Evolutionary conservation across 495 filamentous ascomycete species (phyloP).

Genomic region (Aspergillus kassunensis): DNA sequence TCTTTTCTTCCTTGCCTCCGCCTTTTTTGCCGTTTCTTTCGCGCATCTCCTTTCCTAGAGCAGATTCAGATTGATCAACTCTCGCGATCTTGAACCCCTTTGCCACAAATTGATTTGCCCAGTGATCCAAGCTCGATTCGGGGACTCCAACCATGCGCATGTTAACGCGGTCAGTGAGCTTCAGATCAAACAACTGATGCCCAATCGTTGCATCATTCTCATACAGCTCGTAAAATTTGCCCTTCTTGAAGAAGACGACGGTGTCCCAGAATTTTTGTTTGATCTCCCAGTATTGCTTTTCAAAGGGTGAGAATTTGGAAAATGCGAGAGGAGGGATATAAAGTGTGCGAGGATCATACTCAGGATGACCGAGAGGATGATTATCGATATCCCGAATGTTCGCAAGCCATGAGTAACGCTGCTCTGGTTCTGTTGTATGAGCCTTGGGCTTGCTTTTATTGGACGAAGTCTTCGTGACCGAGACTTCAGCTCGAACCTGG

Average conservation of each 20-base stretch:
- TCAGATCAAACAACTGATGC: slow-evolving; percentile 94
- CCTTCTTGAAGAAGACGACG: slow-evolving; percentile 99
- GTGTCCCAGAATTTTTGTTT: slow-evolving; percentile 98
- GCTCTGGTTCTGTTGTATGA: slow-evolving; percentile 71
- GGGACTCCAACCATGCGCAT: slow-evolving; percentile 98
- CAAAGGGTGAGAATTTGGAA: slow-evolving; percentile 81
- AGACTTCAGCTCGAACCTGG: slow-evolving; percentile 45
- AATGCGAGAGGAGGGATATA: slow-evolving; percentile 79
- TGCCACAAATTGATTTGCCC: slow-evolving; percentile 92
- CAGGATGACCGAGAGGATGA: slow-evolving; percentile 73
- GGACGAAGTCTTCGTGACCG: slow-evolving; percentile 41
- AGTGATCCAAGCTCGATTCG: slow-evolving; percentile 82
- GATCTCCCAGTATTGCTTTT: slow-evolving; percentile 99
- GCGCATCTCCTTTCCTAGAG: slow-evolving; percentile 96
- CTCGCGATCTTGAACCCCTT: slow-evolving; percentile 95
- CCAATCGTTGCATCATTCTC: slow-evolving; percentile 98
- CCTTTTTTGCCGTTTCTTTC: slow-evolving; percentile 62
- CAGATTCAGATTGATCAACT: slow-evolving; percentile 94
- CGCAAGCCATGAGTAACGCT: slow-evolving; percentile 86
- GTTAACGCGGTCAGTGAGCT: slow-evolving; percentile 96
- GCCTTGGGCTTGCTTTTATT: slow-evolving; percentile 67
- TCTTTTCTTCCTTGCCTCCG: slow-evolving; percentile 70
- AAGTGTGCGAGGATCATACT: slow-evolving; percentile 88
- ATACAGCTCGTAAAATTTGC: slow-evolving; percentile 98
- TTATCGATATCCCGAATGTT: slow-evolving; percentile 77